A percentile compares a stretch with the other conserved stretches of the same genome.
Conservation (phyloP, 148 eudicot genomes). For the Rhododendron mucronatum region DNA sequence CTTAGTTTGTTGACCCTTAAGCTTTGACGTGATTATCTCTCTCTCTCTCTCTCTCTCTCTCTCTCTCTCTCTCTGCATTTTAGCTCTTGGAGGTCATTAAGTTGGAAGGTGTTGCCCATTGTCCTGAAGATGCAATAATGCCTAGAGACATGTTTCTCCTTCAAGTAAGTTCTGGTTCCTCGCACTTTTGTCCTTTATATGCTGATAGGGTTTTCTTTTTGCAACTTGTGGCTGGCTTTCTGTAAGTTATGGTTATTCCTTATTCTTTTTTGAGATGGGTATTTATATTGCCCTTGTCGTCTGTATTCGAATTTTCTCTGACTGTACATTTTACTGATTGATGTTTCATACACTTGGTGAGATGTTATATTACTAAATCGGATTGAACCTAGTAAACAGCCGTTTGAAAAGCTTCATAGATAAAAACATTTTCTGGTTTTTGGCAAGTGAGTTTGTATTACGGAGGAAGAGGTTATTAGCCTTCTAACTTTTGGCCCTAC, state of each 20-base stretch:
- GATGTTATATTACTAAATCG: neutral
- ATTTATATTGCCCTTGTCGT: neutral
- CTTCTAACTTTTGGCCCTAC: neutral
- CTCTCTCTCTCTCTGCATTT: neutral
- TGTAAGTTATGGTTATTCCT: neutral
- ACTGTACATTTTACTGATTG: neutral
- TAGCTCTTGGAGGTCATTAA: constrained; percentile 86
- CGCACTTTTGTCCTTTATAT: neutral
- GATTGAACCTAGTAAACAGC: neutral
- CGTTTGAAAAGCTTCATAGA: neutral
- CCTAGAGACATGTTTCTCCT: constrained; percentile 78
- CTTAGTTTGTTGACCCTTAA: neutral
- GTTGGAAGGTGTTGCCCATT: constrained; percentile 66
- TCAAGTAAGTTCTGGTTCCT: constrained; percentile 50
- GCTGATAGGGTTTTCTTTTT: neutral
- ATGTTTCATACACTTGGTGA: neutral
- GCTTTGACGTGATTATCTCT: neutral
- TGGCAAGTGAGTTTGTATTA: neutral
- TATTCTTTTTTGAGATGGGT: neutral
- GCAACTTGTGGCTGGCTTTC: neutral
- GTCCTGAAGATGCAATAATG: constrained; percentile 76
- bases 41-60: neutral
- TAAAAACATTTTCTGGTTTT: neutral
- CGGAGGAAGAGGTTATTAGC: neutral
- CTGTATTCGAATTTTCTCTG: neutral